phyloP scores from a whole-genome alignment of 805 yeast genomes.

The Alloascoidea africana region DNA sequence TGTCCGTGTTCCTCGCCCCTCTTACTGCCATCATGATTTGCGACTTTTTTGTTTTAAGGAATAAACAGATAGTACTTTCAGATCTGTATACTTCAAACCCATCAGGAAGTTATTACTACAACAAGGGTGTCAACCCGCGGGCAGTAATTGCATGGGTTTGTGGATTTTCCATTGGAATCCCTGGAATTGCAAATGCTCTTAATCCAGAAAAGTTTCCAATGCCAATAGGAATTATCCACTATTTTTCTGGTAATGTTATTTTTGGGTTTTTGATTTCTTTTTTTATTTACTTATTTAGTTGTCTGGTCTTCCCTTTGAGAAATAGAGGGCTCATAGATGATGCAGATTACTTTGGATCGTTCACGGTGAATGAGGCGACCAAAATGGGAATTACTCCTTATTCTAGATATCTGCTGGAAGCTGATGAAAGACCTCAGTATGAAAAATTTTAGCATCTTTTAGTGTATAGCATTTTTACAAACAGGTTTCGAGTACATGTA shows the following conservation, averaged over 20 bases:
- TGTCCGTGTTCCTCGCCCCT: slow-evolving; percentile 25
- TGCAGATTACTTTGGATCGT: slow-evolving; percentile 24
- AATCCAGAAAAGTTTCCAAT: too few species aligned
- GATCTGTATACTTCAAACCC: slow-evolving; percentile 22
- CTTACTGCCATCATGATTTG: slow-evolving; percentile 21
- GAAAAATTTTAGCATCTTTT: too few species aligned
- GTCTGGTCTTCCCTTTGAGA: slow-evolving; percentile 13
- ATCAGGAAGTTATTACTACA: slow-evolving; percentile 26
- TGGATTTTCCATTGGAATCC: slow-evolving; percentile 32
- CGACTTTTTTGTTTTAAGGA: slow-evolving; percentile 25
- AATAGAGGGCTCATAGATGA: slow-evolving; percentile 15
- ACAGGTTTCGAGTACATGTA: too few species aligned
- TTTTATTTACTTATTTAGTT: slow-evolving; percentile 11
- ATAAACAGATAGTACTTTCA: slow-evolving; percentile 21
- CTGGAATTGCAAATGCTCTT: slow-evolving; percentile 21
- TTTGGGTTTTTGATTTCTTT: slow-evolving; percentile 14
- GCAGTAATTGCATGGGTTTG: slow-evolving; percentile 22
- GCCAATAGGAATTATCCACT: too few species aligned
- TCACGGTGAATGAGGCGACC: slow-evolving; percentile 20
- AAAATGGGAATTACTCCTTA: slow-evolving; percentile 17
- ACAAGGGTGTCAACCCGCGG: slow-evolving; percentile 28
- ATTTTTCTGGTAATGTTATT: too few species aligned
- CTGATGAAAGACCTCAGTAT: too few species aligned
- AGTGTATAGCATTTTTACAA: too few species aligned
- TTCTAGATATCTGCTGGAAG: too few species aligned